Evolutionary conservation across 148 eudicot species (phyloP), one percentile per base, ranked within the genome.

Genomic region (Vaccinium corymbosum): DNA sequence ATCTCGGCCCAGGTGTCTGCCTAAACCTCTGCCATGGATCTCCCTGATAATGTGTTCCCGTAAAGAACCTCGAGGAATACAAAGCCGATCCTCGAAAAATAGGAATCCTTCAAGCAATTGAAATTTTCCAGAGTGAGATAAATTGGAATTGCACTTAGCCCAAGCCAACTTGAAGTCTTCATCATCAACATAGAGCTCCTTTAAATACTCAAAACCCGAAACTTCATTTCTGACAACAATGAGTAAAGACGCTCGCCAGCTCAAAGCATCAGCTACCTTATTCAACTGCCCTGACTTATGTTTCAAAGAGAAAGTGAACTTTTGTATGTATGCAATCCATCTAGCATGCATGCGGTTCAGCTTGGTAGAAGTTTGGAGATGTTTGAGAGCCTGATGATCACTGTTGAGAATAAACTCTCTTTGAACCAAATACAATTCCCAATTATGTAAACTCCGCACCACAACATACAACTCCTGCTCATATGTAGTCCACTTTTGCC

Each of bases 291-390:
- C 51, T 1, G 32, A 52, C 12, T 22, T 29, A 17, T 73, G 32
- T 0, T 55, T 82, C 0, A 53, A 51, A 17, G 81, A 83, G 49
- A 35, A 85, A 0, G 35, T 22, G 57, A 77, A 76, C 17, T 73
- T 20, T 3, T 85, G 52, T 3, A 85, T 1, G 27, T 74, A 85
- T 3, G 56, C 59, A 19, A 15, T 42, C 81, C 84, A 81, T 17
- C 25, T 64, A 1, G 81, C 81, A 74, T 81, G 84, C 17, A 22
- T 50, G 27, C 16, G 20, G 42, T 14, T 81, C 2, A 59, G 53
- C 1, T 85, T 38, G 1, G 29, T 73, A 46, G 61, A 79, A 22
- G 57, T 35, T 20, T 73, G 59, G 1, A 29, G 32, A 29, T 29
- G 32, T 29, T 29, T 29, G 32, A 29, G 32, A 29, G 32, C 32